Conservation (phyloP, 257 asterid genomes). For the Solanum verrucosum region DNA sequence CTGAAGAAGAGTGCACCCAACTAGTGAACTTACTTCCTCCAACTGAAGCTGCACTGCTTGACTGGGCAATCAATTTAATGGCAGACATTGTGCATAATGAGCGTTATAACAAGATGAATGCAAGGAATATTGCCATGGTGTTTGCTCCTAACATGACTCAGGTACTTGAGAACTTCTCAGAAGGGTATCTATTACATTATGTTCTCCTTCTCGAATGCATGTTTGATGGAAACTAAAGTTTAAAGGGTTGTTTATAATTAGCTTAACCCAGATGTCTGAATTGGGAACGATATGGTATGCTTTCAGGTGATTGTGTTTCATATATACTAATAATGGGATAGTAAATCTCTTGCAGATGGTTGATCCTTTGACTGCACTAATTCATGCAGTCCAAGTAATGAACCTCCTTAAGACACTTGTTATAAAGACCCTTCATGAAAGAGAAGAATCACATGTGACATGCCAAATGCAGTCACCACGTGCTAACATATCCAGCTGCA, state of each 20-base stretch:
- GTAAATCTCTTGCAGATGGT: conserved; percentile 48
- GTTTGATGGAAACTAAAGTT: background rate
- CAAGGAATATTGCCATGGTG: conserved; percentile 84
- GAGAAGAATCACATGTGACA: conserved; percentile 24
- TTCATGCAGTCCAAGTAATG: conserved; percentile 94
- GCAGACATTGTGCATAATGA: conserved; percentile 59
- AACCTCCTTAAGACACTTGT: conserved; percentile 72
- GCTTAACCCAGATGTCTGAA: background rate
- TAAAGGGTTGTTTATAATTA: background rate
- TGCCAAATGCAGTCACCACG: conserved; percentile 5
- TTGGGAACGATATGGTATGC: background rate
- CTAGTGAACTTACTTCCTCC: conserved; percentile 53
- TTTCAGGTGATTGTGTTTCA: background rate
- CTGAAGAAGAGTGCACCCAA: conserved; percentile 61
- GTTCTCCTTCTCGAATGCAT: background rate
- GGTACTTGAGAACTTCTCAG: conserved; percentile 21
- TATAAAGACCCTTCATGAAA: conserved; percentile 33
- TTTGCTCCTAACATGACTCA: conserved; percentile 94
- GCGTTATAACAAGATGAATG: conserved; percentile 68
- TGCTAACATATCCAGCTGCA: conserved; percentile 12
- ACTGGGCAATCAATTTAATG: conserved; percentile 83
- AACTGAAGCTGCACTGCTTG: conserved; percentile 59
- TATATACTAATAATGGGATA: background rate
- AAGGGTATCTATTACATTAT: background rate
- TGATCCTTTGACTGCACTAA: conserved; percentile 77